Base-by-base conservation (phyloP, 495 filamentous ascomycete genomes). In the Aspergillus homomorphus region DNA sequence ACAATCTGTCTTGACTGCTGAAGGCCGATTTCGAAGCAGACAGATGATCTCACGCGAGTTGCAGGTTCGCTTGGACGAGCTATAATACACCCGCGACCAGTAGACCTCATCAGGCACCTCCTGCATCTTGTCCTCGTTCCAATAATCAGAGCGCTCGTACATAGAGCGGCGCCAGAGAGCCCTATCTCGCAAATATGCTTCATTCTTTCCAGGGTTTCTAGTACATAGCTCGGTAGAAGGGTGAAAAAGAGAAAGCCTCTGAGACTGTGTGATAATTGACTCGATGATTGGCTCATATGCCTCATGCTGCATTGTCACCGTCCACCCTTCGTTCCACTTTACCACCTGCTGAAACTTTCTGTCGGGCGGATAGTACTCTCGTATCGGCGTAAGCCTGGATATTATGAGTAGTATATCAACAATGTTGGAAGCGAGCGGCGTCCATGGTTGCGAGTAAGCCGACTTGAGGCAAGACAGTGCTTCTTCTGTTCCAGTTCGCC, bases 401-500 rank as follows among this genome's bases (percentile, higher is more conserved):
- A 89, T 80, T 0, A 57, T 4, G 0, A 33, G 0, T 0, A 87
- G 65, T 1, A 81, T 56, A 2, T 67, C 38, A 15, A 77, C 26
- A 38, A 80, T 72, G 1, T 69, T 65, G 0, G 54, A 6, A 5
- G 62, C 60, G 1, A 87, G 69, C 0, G 62, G 60, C 4, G 61
- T 66, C 55, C 83, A 86, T 0, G 84, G 87, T 54, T 75, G 66
- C 1, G 78, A 71, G 2, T 73, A 66, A 19, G 77, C 78, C 2
- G 75, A 78, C 10, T 57, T 52, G 1, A 88, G 66, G 33, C 77
- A 76, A 0, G 48, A 44, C 4, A 89, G 63, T 4, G 73, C 69
- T 63, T 87, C 76, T 60, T 89, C 86, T 0, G 84, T 86, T 0
- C 87, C 87, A 2, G 80, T 90, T 18, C 72, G 74, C 0, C 67